These are phyloP conservation scores for Kodamaea kaohsiungensis DNA, from an alignment of 805 yeast species.

Conservation along the genomic window DNA sequence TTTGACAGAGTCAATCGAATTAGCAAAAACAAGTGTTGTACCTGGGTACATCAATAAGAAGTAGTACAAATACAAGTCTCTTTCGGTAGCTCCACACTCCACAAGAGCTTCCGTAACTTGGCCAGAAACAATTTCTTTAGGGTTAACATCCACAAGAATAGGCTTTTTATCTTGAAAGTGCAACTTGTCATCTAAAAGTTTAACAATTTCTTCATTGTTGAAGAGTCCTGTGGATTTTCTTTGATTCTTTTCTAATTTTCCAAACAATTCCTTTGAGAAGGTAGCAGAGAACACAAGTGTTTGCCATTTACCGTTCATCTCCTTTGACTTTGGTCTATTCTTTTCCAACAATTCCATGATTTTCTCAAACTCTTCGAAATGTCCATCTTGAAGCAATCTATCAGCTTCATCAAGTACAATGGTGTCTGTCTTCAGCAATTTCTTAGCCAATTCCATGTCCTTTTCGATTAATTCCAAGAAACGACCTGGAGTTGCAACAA, in stretches of 20 bases:
- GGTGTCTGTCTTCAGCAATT: constrained; percentile 48
- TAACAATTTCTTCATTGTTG: constrained; percentile 61
- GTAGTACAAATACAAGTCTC: constrained; percentile 88
- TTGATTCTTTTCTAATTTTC: constrained; percentile 55
- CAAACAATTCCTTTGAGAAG: constrained; percentile 78
- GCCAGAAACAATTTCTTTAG: constrained; percentile 74
- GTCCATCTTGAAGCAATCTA: constrained; percentile 91
- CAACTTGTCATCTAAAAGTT: constrained; percentile 66
- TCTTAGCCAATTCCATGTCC: constrained; percentile 43
- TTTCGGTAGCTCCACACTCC: constrained; percentile 87
- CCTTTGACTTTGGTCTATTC: constrained; percentile 43
- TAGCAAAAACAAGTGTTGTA: constrained; percentile 85
- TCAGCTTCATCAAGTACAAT: constrained; percentile 94
- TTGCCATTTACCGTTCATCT: constrained; percentile 59
- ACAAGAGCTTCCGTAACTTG: constrained; percentile 81
- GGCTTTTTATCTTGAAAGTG: constrained; percentile 71
- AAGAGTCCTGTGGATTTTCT: constrained; percentile 28
- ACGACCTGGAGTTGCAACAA: constrained; percentile 96
- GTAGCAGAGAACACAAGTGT: constrained; percentile 96
- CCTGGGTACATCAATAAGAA: constrained; percentile 87
- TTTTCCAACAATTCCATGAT: constrained; percentile 64
- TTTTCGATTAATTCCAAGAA: constrained; percentile 78
- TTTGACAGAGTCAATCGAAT: constrained; percentile 93
- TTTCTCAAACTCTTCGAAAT: constrained; percentile 87
- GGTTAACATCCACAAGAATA: constrained; percentile 78